phyloP scores from a whole-genome alignment of 2,329 filamentous ascomycete species.

The Colletotrichum sp. region DNA sequence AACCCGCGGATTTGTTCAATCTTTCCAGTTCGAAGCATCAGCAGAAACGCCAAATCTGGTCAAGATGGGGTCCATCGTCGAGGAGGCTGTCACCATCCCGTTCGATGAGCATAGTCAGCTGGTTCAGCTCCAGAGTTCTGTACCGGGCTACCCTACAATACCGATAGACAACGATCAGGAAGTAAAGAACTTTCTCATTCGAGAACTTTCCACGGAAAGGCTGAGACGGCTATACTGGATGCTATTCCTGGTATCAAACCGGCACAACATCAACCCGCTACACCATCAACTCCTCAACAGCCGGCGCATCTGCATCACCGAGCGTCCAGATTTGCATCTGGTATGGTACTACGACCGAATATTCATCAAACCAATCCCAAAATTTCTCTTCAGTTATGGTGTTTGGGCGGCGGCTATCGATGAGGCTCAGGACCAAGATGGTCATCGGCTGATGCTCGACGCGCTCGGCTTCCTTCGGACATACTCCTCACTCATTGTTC shows the following conservation, averaged over 20 bases:
- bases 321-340: constrained; percentile 38
- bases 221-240: neutral
- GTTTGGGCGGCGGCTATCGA: constrained; percentile 26
- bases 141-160: neutral
- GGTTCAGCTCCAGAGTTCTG: neutral
- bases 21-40: neutral
- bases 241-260: neutral
- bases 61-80: neutral
- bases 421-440: neutral
- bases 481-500: constrained; percentile 34
- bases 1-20: neutral
- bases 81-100: neutral
- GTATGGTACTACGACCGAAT: constrained; percentile 33
- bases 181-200: neutral
- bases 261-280: constrained; percentile 26
- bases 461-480: constrained; percentile 37
- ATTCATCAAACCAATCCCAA: constrained; percentile 38
- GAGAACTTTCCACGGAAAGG: neutral
- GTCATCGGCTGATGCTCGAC: neutral
- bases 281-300: constrained; percentile 32
- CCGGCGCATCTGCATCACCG: constrained; percentile 35
- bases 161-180: neutral
- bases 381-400: constrained; percentile 27
- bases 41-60: neutral
- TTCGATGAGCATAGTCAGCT: neutral